Evolutionary conservation across 1,284 basidiomycete genomes (phyloP), one percentile per base, ranked within the genome.

Genomic region (Cryptococcus neoformans): DNA sequence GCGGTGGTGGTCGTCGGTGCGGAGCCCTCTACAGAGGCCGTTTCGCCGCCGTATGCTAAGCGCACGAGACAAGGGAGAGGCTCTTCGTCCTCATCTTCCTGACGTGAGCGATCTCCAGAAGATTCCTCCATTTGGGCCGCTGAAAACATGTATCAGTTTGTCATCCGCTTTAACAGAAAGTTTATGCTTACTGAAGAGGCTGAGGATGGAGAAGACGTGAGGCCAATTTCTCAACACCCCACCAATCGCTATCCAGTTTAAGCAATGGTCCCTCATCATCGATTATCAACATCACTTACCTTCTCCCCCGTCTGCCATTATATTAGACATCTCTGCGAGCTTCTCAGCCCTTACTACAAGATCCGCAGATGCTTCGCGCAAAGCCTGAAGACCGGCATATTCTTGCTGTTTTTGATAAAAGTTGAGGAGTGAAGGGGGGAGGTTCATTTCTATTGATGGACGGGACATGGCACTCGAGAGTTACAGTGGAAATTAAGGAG

Each of bases 251-350:
- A 53, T 10, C 4, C 21, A 45, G 21, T 11, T 47, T 39, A 9
- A 52, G 21, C 42, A 42, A 47, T 51, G 21, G 34, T 21, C 16
- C 14, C 36, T 35, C 17, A 4, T 16, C 17, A 50, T 16, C n/a
- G 42, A 39, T 28, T n/a, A 35, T 4, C 42, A n/a, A 16, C 16
- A 46, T 42, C 7, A n/a, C 72, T 59, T 62, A 76, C 75, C 74
- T 50, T 75, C 70, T 0, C 76, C 76, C 4, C 76, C 76, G 63
- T 78, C 76, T n/a, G 75, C 76, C 75, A 78, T 77, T 53, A 76
- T 65, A 48, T 72, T 68, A 41, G 69, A 72, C 74, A 74, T 75
- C 57, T 70, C 70, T 8, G 71, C 71, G 12, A 78, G 51, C 56
- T 71, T 67, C 53, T 78, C 76, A 21, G 73, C 70, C 35, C 69